These are phyloP conservation scores for Aspergillus ruber DNA, from an alignment of 2,329 filamentous ascomycete species.

Conservation along the genomic window DNA sequence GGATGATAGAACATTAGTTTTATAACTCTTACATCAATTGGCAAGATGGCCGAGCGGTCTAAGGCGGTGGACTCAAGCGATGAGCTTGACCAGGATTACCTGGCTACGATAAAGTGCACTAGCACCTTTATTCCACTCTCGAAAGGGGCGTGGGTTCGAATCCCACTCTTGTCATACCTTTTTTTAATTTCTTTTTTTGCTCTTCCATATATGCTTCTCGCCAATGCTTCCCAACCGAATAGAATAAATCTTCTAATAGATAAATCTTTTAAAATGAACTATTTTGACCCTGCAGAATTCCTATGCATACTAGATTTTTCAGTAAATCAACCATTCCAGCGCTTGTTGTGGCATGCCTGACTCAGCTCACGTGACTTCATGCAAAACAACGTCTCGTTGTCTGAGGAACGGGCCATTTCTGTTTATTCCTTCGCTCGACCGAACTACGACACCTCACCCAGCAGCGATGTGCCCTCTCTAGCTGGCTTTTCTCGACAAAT, in stretches of 20 bases:
- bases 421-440: conserved; percentile 29
- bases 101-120: no score
- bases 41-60: no score
- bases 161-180: conserved; percentile 1
- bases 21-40: no score
- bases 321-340: no score
- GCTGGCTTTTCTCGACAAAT: neutral
- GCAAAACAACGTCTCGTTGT: conserved; percentile 29
- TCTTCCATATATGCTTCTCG: neutral
- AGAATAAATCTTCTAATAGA: neutral
- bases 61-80: no score
- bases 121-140: no score
- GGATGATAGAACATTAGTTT: no score
- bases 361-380: conserved; percentile 25
- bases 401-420: conserved; percentile 36
- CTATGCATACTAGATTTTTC: no score
- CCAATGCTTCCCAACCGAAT: neutral
- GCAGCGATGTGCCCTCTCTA: conserved; percentile 18
- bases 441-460: conserved; percentile 11
- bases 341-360: neutral
- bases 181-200: neutral
- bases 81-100: no score
- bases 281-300: no score
- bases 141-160: conserved; percentile 1
- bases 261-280: no score